These are phyloP conservation scores for Poa annua DNA, from an alignment of 176 grass and related monocot species.

Conservation along the genomic window DNA sequence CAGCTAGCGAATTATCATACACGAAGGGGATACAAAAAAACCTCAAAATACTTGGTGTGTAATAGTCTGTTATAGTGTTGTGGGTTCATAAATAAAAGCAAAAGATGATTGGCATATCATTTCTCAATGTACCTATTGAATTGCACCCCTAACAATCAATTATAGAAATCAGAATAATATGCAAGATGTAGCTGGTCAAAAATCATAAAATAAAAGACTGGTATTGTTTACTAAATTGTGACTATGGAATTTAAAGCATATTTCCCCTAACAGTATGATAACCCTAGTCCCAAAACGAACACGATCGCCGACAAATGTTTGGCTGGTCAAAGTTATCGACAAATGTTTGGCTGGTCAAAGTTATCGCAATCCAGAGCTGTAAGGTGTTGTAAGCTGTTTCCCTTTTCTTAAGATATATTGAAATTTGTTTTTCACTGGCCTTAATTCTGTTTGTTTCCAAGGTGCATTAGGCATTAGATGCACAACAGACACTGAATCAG, in stretches of 20 bases:
- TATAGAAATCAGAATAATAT: not conserved
- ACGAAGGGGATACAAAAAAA: not conserved
- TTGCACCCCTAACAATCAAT: conserved; percentile 1
- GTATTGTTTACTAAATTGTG: not conserved
- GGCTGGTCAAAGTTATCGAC: not conserved
- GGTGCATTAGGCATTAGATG: not conserved
- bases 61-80: not conserved
- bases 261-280: not conserved
- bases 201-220: not conserved
- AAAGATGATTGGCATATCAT: not conserved
- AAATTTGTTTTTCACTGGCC: not conserved
- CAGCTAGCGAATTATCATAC: not conserved
- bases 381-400: conserved; percentile 5
- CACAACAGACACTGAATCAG: not conserved
- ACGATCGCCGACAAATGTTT: not conserved
- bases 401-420: not conserved
- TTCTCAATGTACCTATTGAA: not conserved
- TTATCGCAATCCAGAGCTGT: not conserved
- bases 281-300: not conserved
- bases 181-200: not conserved
- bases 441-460: not conserved
- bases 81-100: not conserved
- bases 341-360: conserved; percentile 17
- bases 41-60: not conserved
- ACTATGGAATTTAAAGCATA: not conserved